Conservation (phyloP, 176 grass and related monocot species). For the Rhynchospora tenuis region DNA sequence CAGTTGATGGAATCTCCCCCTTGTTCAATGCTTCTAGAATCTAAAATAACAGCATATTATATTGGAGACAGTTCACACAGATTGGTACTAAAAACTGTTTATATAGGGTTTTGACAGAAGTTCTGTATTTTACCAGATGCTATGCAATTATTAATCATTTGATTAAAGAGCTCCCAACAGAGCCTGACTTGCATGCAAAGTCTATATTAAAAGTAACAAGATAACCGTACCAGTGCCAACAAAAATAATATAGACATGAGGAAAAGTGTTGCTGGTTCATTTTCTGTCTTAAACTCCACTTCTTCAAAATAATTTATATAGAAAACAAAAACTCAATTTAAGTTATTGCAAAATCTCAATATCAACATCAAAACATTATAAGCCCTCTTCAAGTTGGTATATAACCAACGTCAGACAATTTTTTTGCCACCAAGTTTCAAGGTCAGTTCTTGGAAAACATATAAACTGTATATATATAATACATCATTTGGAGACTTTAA, state of each 20-base stretch:
- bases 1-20: slow-evolving; percentile 93
- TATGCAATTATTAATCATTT: not conserved
- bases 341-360: not conserved
- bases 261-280: not conserved
- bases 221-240: too few species aligned
- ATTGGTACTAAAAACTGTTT: slow-evolving; percentile 5
- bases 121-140: not conserved
- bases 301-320: not conserved
- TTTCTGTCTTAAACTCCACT: not conserved
- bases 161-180: too few species aligned
- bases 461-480: not conserved
- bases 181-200: too few species aligned
- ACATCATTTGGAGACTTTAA: not conserved
- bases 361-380: not conserved
- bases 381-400: not conserved
- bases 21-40: slow-evolving; percentile 91
- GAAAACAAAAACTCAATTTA: not conserved
- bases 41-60: slow-evolving; percentile 33
- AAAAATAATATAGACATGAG: not conserved
- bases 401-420: not conserved
- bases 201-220: too few species aligned
- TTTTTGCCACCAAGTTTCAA: not conserved
- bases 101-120: not conserved
- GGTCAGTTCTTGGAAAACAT: not conserved
- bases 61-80: not conserved